phyloP scores from a whole-genome alignment of 2,329 filamentous ascomycete species.

The Juglanconis juglandina region DNA sequence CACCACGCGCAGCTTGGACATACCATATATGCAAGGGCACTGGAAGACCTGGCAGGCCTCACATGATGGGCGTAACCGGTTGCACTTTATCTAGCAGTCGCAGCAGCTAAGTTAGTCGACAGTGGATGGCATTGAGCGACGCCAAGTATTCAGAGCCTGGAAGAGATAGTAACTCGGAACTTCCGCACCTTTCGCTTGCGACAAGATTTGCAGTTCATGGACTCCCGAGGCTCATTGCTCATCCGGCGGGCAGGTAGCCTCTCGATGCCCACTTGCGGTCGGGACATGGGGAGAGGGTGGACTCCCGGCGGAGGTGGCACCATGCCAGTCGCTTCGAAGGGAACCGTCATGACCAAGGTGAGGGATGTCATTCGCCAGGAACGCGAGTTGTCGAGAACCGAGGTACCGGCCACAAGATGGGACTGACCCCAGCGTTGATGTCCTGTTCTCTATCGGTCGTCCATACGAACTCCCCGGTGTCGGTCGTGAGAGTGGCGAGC shows the following conservation, averaged over 20 bases:
- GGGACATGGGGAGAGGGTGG: constrained; percentile 58
- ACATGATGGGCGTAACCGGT: constrained; percentile 76
- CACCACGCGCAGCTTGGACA: constrained; percentile 24
- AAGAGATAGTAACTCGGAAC: not conserved
- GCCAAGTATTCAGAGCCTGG: not conserved
- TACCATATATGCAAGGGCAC: constrained; percentile 85
- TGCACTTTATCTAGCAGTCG: constrained; percentile 76
- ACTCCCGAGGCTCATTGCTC: constrained; percentile 75
- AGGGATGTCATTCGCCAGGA: constrained; percentile 12
- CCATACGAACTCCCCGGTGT: constrained; percentile 5
- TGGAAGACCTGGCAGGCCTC: constrained; percentile 89
- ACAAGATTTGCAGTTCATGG: constrained; percentile 95
- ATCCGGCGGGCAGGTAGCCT: constrained; percentile 68
- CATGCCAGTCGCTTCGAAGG: constrained; percentile 40
- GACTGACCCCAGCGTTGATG: not conserved
- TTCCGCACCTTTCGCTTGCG: constrained; percentile 79
- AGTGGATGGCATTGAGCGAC: not conserved
- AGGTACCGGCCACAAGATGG: not conserved
- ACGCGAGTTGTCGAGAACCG: not conserved
- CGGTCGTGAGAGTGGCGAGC: not conserved
- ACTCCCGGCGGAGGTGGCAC: constrained; percentile 38
- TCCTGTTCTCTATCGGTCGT: constrained; percentile 6
- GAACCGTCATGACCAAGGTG: constrained; percentile 35
- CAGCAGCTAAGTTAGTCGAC: constrained; percentile 11
- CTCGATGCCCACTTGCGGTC: constrained; percentile 78